Conservation (phyloP, 2,329 filamentous ascomycete genomes). For the Harringtonia aguacate region DNA sequence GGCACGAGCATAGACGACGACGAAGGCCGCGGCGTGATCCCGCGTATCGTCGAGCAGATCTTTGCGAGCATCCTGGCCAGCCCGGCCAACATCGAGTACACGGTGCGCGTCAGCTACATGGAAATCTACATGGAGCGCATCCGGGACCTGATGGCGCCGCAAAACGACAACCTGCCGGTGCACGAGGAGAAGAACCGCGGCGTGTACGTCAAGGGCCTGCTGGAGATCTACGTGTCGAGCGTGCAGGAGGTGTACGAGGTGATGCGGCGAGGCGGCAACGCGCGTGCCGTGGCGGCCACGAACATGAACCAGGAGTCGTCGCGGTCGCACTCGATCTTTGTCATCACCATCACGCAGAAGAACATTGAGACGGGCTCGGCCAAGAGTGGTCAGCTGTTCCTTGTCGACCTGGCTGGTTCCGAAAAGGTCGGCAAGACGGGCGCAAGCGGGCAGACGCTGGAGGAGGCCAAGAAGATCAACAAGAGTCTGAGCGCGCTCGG, state of each 20-base stretch:
- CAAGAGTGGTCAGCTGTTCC: constrained; percentile 91
- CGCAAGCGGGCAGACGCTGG: constrained; percentile 90
- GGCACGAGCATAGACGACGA: constrained; percentile 88
- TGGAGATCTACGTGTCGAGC: constrained; percentile 92
- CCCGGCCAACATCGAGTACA: constrained; percentile 91
- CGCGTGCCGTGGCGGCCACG: constrained; percentile 85
- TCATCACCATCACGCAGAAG: constrained; percentile 94
- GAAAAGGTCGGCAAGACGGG: constrained; percentile 99
- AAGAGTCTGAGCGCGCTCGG: constrained; percentile 96
- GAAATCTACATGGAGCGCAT: constrained; percentile 99
- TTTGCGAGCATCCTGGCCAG: constrained; percentile 91
- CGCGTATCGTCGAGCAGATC: constrained; percentile 94
- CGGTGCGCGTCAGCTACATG: constrained; percentile 98
- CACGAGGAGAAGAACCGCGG: constrained; percentile 95
- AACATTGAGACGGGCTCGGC: constrained; percentile 93
- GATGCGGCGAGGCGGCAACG: constrained; percentile 82
- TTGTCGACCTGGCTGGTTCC: constrained; percentile 95
- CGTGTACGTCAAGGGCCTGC: constrained; percentile 89
- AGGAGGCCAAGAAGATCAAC: constrained; percentile 99
- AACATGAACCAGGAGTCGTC: constrained; percentile 99
- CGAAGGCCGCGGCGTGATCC: constrained; percentile 83
- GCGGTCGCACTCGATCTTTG: constrained; percentile 95
- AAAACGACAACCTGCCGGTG: constrained; percentile 94
- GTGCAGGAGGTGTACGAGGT: constrained; percentile 96
- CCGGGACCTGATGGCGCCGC: constrained; percentile 80